phyloP scores from a whole-genome alignment of 129 eudicot genomes.

The Smallanthus sonchifolius region DNA sequence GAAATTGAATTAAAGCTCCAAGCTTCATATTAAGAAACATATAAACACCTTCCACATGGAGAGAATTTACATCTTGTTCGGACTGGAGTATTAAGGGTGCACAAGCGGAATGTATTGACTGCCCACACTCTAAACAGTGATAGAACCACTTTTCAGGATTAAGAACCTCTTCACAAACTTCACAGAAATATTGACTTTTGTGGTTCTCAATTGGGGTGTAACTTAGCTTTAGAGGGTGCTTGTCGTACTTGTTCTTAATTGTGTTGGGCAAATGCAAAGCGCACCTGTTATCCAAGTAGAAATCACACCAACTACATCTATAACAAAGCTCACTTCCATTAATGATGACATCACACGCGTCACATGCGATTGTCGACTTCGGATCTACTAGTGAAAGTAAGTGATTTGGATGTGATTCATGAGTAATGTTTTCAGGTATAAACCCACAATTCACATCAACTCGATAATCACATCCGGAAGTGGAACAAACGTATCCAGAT shows the following conservation, averaged over 20 bases:
- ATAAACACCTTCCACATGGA: neutral
- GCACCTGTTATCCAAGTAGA: neutral
- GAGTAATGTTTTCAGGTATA: neutral
- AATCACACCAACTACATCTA: neutral
- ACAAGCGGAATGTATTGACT: slow-evolving; percentile 13
- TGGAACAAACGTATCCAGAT: neutral
- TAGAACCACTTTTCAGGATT: slow-evolving; percentile 15
- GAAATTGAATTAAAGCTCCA: neutral
- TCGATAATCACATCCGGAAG: neutral
- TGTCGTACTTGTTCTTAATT: slow-evolving; percentile 18
- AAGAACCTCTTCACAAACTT: slow-evolving; percentile 16
- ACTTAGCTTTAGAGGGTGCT: slow-evolving; percentile 13
- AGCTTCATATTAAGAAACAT: slow-evolving; percentile 4
- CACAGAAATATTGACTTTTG: slow-evolving; percentile 13
- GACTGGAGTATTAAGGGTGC: slow-evolving; percentile 2
- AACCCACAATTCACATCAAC: neutral
- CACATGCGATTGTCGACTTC: neutral
- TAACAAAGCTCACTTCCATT: neutral
- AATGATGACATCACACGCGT: neutral
- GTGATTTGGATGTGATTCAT: slow-evolving; percentile 7
- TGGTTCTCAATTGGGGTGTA: slow-evolving; percentile 9
- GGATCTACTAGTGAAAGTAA: neutral
- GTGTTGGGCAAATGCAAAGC: slow-evolving; percentile 6
- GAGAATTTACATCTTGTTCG: neutral
- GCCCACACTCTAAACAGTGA: slow-evolving; percentile 10